These are phyloP conservation scores for Fusarium tuaranense DNA, from an alignment of 2,329 filamentous ascomycete genomes.

Conservation along the genomic window DNA sequence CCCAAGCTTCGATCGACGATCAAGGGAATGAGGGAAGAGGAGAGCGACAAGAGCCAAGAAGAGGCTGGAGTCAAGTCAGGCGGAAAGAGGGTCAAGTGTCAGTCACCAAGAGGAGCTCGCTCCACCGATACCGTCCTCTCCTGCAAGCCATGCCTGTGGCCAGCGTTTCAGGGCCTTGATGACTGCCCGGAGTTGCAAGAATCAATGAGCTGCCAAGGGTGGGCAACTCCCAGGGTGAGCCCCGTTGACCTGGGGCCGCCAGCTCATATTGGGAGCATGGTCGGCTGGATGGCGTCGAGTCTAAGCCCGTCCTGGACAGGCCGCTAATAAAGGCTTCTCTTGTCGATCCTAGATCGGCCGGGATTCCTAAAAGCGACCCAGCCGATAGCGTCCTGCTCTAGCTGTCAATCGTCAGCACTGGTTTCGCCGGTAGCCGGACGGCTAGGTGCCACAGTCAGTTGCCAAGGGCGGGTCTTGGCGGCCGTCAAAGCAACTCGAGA, in stretches of 20 bases:
- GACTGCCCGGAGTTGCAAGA: conserved; percentile 32
- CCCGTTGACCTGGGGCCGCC: conserved; percentile 22
- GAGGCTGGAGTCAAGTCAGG: background rate
- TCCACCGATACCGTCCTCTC: conserved; percentile 25
- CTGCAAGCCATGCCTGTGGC: conserved; percentile 33
- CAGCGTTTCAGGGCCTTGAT: conserved; percentile 40
- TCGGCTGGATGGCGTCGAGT: background rate
- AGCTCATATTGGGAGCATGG: conserved; percentile 15
- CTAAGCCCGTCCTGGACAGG: conserved; percentile 25
- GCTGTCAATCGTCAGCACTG: conserved; percentile 44
- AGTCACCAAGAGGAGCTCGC: background rate
- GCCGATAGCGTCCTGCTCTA: conserved; percentile 35
- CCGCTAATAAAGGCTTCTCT: conserved; percentile 24
- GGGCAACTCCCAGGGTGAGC: conserved; percentile 18
- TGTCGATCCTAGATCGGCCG: conserved; percentile 45
- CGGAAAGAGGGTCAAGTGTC: background rate
- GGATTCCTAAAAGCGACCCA: conserved; percentile 23
- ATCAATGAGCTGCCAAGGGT: conserved; percentile 1
- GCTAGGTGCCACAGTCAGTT: conserved; percentile 31
- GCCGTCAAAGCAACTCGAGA: conserved; percentile 37
- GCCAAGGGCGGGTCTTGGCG: conserved; percentile 24
- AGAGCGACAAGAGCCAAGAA: background rate
- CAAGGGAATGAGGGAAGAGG: background rate
- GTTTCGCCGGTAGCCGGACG: conserved; percentile 32
- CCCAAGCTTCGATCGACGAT: conserved; percentile 10